phyloP scores from a whole-genome alignment of 257 asterid genomes.

The Nicotiana tomentosiformis region DNA sequence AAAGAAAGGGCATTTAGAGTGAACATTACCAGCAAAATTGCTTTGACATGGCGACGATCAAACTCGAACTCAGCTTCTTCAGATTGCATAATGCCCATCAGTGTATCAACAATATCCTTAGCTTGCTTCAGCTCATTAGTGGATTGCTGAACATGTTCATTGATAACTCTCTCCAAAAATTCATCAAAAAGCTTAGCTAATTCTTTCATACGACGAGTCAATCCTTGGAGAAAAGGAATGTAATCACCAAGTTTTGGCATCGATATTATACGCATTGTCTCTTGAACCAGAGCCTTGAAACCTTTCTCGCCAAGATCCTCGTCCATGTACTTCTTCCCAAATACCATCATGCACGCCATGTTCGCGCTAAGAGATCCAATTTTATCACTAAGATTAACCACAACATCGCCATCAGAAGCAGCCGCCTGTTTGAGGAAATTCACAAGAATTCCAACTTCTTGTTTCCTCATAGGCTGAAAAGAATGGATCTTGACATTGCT shows the following conservation, averaged over 20 bases:
- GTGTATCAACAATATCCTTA: not conserved
- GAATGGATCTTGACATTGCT: slow-evolving; percentile 8
- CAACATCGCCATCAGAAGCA: too few species aligned
- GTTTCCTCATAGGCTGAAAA: slow-evolving; percentile 3
- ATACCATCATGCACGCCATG: slow-evolving; percentile 3
- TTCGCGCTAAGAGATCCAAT: not conserved
- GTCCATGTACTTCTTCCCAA: slow-evolving; percentile 3
- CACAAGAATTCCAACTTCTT: not conserved
- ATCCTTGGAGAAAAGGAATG: slow-evolving; percentile 14
- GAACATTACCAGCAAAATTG: too few species aligned
- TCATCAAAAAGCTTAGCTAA: slow-evolving; percentile 11
- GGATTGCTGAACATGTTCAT: not conserved
- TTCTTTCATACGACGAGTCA: slow-evolving; percentile 5
- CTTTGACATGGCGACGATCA: too few species aligned
- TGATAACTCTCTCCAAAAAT: not conserved
- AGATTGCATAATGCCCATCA: not conserved
- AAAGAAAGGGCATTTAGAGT: too few species aligned
- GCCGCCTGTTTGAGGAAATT: not conserved
- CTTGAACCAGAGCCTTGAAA: not conserved
- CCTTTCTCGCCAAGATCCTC: not conserved
- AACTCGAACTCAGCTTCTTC: too few species aligned
- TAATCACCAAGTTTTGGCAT: slow-evolving; percentile 6
- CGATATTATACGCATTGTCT: not conserved
- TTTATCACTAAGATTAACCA: not conserved
- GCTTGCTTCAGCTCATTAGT: not conserved